Percentiles rank a stretch among this genome's conserved stretches.
Conservation (phyloP, 1,284 basidiomycete genomes). For the Malassezia caprae region DNA sequence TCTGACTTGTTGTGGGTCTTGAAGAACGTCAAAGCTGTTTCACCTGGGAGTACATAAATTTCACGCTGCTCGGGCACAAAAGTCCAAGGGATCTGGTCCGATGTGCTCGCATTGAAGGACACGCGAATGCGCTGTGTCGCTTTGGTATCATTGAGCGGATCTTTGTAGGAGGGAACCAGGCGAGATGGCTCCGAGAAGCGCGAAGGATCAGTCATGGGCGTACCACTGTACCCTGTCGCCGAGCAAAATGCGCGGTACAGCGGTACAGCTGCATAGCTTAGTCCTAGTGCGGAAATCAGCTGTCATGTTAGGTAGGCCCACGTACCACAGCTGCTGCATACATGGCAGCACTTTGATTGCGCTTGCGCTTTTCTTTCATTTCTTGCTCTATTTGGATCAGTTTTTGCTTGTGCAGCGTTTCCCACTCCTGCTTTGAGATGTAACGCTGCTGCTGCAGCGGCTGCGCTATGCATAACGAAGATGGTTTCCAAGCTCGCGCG, state of each 20-base stretch:
- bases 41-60: constrained; percentile 83
- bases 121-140: constrained; percentile 61
- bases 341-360: constrained; percentile 12
- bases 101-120: constrained; percentile 84
- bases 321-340: constrained; percentile 13
- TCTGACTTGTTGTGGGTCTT: constrained; percentile 76
- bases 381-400: not conserved
- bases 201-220: constrained; percentile 61
- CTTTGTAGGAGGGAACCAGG: constrained; percentile 28
- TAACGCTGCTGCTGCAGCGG: not conserved
- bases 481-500: not conserved
- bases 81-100: constrained; percentile 81
- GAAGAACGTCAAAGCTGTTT: constrained; percentile 94
- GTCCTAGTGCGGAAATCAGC: constrained; percentile 66
- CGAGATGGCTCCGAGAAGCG: constrained; percentile 29
- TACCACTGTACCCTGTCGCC: constrained; percentile 90
- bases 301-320: not conserved
- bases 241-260: constrained; percentile 96
- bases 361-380: not conserved
- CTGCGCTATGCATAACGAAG: not conserved
- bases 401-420: not conserved
- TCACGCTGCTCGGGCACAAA: constrained; percentile 84
- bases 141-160: constrained; percentile 21
- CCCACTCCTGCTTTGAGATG: not conserved
- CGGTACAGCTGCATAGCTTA: constrained; percentile 91